Percentiles rank a stretch among this genome's conserved stretches.
Conservation (phyloP, 352 stramenopile species). For the Globisporangium polare region DNA sequence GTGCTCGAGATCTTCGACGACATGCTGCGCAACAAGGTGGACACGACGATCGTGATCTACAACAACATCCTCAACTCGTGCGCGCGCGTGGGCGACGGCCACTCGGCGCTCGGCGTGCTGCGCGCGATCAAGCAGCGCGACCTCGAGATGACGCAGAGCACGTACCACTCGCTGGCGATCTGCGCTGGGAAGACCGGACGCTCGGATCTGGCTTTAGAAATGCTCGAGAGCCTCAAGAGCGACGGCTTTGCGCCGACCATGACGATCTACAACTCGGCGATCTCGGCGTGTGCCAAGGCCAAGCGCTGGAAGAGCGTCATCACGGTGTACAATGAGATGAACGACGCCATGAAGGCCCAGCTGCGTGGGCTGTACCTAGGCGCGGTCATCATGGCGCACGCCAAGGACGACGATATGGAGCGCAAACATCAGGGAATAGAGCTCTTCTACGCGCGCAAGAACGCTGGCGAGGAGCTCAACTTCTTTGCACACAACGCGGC, state of each 20-base stretch:
- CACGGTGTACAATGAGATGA: conserved; percentile 59
- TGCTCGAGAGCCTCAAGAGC: conserved; percentile 44
- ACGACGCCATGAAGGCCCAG: conserved; percentile 24
- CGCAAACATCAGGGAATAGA: conserved; percentile 34
- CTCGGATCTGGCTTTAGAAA: conserved; percentile 66
- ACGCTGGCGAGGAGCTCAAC: conserved; percentile 38
- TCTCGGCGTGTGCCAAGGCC: conserved; percentile 71
- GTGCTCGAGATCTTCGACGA: conserved; percentile 89
- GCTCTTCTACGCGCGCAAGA: conserved; percentile 55
- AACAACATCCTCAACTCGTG: conserved; percentile 87
- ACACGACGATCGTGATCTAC: conserved; percentile 77
- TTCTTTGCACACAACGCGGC: conserved; percentile 71
- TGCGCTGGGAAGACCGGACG: conserved; percentile 71
- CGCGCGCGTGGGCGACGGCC: conserved; percentile 59
- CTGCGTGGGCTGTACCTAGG: conserved; percentile 56
- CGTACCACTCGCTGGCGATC: conserved; percentile 79
- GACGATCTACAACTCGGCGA: conserved; percentile 80
- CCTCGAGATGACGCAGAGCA: conserved; percentile 68
- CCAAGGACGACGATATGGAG: conserved; percentile 43
- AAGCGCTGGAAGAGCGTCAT: conserved; percentile 71
- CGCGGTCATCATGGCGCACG: conserved; percentile 71
- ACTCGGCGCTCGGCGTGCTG: conserved; percentile 66
- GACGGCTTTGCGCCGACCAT: conserved; percentile 52
- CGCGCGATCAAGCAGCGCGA: conserved; percentile 53
- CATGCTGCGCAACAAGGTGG: conserved; percentile 70